Evolutionary conservation across 352 stramenopile species (phyloP), one percentile per base, ranked within the genome.

Genomic region (Blastocystis sp.): DNA sequence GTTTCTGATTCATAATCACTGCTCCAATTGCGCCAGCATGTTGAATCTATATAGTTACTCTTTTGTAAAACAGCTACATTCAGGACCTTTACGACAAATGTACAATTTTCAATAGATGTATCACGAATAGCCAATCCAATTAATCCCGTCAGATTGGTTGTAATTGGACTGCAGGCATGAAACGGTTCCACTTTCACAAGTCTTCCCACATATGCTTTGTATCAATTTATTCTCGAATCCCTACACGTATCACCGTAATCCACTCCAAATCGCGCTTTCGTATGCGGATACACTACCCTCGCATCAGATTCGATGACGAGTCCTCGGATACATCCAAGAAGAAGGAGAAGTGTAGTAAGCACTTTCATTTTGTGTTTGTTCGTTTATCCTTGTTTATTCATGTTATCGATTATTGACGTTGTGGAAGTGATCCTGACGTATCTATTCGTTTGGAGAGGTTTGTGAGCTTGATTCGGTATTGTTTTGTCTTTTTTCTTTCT

Each of bases 81-180:
- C 14, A 52, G n/a, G n/a, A 66, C 71, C 71, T 83, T 83, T 27
- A 6, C 7, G 24, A 54, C 24, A 29, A 83, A 83, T 27, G 46
- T 65, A 46, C 71, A 83, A 12, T 65, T 66, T 21, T 27, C 42
- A 24, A 65, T 35, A 42, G 35, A 32, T 46, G 63, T 83, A 42
- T 83, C 71, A 21, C 71, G 71, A 51, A 83, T 83, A 65, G 71
- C 71, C 12, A 83, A 66, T 21, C 16, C 71, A 37, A 83, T 83
- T 27, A 14, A 2, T 19, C 46, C 46, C 2, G 14, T 32, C 29
- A 83, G 27, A 83, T 83, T 24, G 16, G 66, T 51, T 9, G 2
- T 52, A 49, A 67, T 16, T 29, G 32, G 9, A 19, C 16, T 37
- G 46, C 71, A 83, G 9, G 71, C 71, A 63, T 83, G 2, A 9